Evolutionary conservation across 768 basidiomycete genomes (phyloP).

Genomic region (Kwoniella shandongensis): DNA sequence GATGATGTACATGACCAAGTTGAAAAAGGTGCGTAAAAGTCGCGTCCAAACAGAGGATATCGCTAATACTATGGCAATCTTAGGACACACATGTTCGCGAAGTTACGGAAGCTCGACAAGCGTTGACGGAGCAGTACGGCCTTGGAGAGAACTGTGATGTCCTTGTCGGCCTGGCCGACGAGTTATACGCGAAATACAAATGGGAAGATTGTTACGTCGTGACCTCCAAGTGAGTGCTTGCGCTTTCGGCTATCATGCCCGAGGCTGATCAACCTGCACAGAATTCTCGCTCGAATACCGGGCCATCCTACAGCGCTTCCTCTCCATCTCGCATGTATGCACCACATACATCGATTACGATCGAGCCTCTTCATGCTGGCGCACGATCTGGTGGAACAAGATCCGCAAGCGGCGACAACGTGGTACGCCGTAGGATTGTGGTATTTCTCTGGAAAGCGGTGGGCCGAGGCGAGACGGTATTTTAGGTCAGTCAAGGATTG

Average conservation of each 20-base stretch:
- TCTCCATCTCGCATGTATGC: slow-evolving; percentile 96
- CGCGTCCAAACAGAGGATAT: too few relatives aligned
- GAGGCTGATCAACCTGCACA: slow-evolving; percentile 47
- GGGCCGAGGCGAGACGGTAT: slow-evolving; percentile 87
- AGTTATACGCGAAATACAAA: slow-evolving; percentile 78
- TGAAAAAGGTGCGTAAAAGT: slow-evolving; percentile 66
- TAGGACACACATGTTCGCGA: slow-evolving; percentile 76
- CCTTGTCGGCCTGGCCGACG: slow-evolving; percentile 83
- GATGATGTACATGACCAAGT: slow-evolving; percentile 84
- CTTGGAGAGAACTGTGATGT: slow-evolving; percentile 91
- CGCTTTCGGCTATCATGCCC: neutral
- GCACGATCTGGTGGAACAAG: slow-evolving; percentile 90
- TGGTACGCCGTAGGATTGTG: slow-evolving; percentile 99
- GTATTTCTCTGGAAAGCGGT: slow-evolving; percentile 84
- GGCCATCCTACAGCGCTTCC: slow-evolving; percentile 88
- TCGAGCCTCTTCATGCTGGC: slow-evolving; percentile 94
- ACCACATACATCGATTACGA: slow-evolving; percentile 85
- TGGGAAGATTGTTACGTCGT: slow-evolving; percentile 93
- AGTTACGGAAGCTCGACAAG: slow-evolving; percentile 73
- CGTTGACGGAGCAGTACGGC: slow-evolving; percentile 78
- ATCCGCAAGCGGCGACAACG: slow-evolving; percentile 86
- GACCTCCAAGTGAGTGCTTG: slow-evolving; percentile 65
- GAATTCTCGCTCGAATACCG: slow-evolving; percentile 79
- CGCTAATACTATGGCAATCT: neutral
- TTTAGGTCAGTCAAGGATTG: slow-evolving; percentile 65